These are phyloP conservation scores for Lentinula detonsa DNA, from an alignment of 768 basidiomycete genomes.

Conservation along the genomic window DNA sequence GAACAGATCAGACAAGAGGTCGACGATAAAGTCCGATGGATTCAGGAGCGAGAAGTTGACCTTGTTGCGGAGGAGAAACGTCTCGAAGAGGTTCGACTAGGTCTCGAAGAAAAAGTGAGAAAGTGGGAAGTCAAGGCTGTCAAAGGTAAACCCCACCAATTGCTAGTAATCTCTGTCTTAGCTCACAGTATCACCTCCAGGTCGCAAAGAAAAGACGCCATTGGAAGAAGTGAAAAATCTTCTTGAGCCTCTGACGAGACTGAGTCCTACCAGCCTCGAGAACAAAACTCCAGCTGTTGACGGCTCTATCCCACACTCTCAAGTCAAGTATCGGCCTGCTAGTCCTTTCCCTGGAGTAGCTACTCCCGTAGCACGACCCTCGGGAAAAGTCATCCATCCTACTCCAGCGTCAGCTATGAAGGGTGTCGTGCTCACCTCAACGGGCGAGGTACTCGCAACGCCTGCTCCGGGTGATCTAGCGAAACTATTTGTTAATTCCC, in stretches of 20 bases:
- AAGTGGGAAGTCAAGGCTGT: slow-evolving; percentile 30
- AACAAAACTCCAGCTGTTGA: slow-evolving; percentile 11
- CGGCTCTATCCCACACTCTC: slow-evolving; percentile 19
- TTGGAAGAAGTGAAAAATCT: slow-evolving; percentile 76
- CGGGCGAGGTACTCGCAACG: slow-evolving; percentile 69
- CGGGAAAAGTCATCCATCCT: slow-evolving; percentile 16
- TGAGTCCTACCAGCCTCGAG: slow-evolving; percentile 14
- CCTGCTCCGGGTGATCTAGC: slow-evolving; percentile 63
- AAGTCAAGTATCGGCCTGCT: slow-evolving; percentile 14
- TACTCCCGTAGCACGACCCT: slow-evolving; percentile 42
- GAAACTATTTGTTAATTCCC: slow-evolving; percentile 62
- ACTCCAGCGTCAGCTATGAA: slow-evolving; percentile 55
- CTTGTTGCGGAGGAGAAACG: slow-evolving; percentile 44
- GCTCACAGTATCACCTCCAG: slow-evolving; percentile 16
- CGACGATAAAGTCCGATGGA: slow-evolving; percentile 41
- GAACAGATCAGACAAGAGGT: slow-evolving; percentile 46
- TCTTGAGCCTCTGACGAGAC: slow-evolving; percentile 38
- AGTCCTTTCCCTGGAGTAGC: slow-evolving; percentile 29
- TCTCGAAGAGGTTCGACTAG: slow-evolving; percentile 37
- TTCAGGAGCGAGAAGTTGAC: slow-evolving; percentile 46
- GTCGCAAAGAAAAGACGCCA: slow-evolving; percentile 49
- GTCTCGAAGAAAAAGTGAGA: slow-evolving; percentile 45
- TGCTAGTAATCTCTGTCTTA: background rate
- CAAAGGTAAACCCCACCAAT: slow-evolving; percentile 14
- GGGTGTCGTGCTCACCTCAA: slow-evolving; percentile 73